Base-by-base conservation (phyloP, 2,329 filamentous ascomycete species). In the Aspergillus viridinutans region DNA sequence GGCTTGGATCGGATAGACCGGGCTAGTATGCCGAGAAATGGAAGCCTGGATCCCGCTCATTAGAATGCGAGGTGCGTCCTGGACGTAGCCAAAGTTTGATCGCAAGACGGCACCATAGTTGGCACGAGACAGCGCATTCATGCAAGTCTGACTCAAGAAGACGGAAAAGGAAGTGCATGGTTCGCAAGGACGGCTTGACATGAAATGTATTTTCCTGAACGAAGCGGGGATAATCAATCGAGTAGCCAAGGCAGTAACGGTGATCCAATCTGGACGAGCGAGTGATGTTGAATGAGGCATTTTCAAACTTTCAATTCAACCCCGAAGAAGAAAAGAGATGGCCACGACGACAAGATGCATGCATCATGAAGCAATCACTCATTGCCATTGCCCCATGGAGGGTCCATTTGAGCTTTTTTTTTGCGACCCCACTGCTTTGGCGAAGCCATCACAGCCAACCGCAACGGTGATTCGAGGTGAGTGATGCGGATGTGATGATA, bases 261-360 rank as follows among this genome's bases (percentile, higher is more conserved):
- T 63, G 69, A 64, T 64, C 62, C 57, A 63, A 63, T 61, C 62
- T 61, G 58, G 56, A 58, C 64, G 62, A 53, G 58, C 61, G 57
- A 65, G 63, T 50, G 58, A 55, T 52, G 54, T 57, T 55, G 45
- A 64, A 63, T 75, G 73, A 71, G 72, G 71, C 67, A 73, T 74
- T 74, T 74, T 72, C 63, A 50, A 56, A 60, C 54, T 54, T 55
- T 68, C 58, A 62, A 67, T 63, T 64, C 67, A 65, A 65, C 62
- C 63, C 49, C 12, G 5, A 47, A 68, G 64, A 62, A 65, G 59
- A 67, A 59, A 62, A 58, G 57, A 64, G 65, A 59, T 68, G 65
- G 70, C 73, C 72, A 76, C 73, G 67, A 71, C 67, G 69, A 61
- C 69, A 63, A 67, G 68, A 62, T 67, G 64, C 68, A 70, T 74